phyloP scores from a whole-genome alignment of 192 early-diverging fungal genomes.

The Gigaspora rosea region DNA sequence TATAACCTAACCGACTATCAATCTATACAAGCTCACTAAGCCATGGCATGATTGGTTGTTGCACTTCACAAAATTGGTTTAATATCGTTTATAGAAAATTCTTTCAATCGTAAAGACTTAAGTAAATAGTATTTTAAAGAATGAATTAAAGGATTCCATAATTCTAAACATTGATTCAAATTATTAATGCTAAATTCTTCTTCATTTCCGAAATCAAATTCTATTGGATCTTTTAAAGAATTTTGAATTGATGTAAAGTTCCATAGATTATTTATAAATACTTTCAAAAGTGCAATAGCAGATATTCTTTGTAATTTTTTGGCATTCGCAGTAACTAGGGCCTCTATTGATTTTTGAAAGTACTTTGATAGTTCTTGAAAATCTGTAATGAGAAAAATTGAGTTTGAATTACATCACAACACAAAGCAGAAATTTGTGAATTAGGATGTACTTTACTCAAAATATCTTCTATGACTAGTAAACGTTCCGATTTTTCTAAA shows the following conservation, averaged over 20 bases:
- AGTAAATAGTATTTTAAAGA: slow-evolving; percentile 29
- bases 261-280: slow-evolving; percentile 24
- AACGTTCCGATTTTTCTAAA: not conserved
- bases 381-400: not conserved
- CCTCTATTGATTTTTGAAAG: not conserved
- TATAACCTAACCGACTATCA: slow-evolving; percentile 17
- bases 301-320: slow-evolving; percentile 22
- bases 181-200: slow-evolving; percentile 10
- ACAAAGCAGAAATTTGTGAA: slow-evolving; percentile 21
- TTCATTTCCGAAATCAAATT: slow-evolving; percentile 18
- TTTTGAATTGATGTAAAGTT: not conserved
- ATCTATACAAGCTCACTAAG: slow-evolving; percentile 9
- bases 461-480: slow-evolving; percentile 20
- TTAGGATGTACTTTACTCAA: not conserved
- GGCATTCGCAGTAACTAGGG: not conserved
- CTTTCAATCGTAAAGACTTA: not conserved
- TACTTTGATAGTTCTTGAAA: not conserved
- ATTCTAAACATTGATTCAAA: not conserved
- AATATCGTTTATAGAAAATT: slow-evolving; percentile 24
- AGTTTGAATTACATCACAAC: slow-evolving; percentile 30
- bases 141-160: not conserved
- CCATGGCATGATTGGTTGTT: slow-evolving; percentile 25
- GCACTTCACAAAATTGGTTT: slow-evolving; percentile 21
- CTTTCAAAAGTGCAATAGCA: slow-evolving; percentile 29
- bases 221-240: not conserved